Evolutionary conservation across 805 yeast species (phyloP), one percentile per base, ranked within the genome.

Genomic region (Barnettozyma sp.): DNA sequence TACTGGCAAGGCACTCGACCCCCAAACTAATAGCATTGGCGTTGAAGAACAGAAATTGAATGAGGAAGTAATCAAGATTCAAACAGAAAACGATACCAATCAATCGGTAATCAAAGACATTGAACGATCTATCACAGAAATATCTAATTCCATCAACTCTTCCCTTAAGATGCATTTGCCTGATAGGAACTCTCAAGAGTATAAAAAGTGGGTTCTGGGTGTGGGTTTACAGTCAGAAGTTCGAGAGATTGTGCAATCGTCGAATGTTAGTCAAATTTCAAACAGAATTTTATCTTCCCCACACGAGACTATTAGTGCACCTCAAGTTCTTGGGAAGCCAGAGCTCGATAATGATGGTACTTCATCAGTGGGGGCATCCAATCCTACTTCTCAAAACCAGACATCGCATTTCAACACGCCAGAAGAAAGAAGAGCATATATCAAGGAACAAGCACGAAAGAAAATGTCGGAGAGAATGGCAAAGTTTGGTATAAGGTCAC

Each of bases 161-260:
- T 39, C 51, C 4, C 40, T 62, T 13, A 48, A 38, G 17, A 28
- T 20, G 6, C 32, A 39, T 41, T 8, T 5, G 5, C 16, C n/a
- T 16, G 26, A 26, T 14, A 19, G 22, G 12, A 46, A 43, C 12
- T 44, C 45, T 26, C 48, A 41, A 19, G 58, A 54, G 29, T 64
- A 59, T 14, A 69, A 74, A 22, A 78, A 81, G 49, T 88, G 92
- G 90, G 95, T 82, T 44, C 68, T 74, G 26, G 96, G 94, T 10
- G 62, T 77, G 31, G 94, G 92, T 24, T 76, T 86, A 11, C 77
- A 73, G 46, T 71, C 76, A 15, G 67, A 73, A 44, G 55, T 42
- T 34, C 52, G 39, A 35, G 53, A 36, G 40, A 41, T 39, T 40
- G 52, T 42, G 36, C 55, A 43, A 31, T 17, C 34, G 12, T 45